A percentile compares a stretch with the other conserved stretches of the same genome.
Evolutionary conservation across 23 red algal genomes (phyloP).

Genomic region (Gracilaria domingensis): DNA sequence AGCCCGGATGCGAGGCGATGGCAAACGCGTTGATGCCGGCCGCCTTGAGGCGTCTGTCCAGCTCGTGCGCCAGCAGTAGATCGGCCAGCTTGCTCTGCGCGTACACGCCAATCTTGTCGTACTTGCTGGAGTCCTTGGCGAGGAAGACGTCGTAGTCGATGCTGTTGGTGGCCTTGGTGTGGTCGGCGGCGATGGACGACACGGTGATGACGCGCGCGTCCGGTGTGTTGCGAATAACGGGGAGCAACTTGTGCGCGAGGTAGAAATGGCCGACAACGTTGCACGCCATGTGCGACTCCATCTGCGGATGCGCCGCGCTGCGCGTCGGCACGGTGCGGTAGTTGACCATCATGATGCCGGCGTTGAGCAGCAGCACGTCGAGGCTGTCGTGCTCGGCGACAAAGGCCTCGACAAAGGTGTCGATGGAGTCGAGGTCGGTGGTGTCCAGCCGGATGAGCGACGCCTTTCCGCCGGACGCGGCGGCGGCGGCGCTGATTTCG

Average conservation of each 20-base stretch:
- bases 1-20: constrained; percentile 14
- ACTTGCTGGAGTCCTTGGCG: neutral
- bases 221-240: neutral
- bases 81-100: neutral
- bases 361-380: constrained; percentile 21
- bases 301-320: neutral
- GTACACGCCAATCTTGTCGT: neutral
- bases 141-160: constrained; percentile 29
- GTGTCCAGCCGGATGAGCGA: neutral
- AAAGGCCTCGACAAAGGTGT: neutral
- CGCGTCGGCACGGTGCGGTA: neutral
- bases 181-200: constrained; percentile 8
- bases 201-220: constrained; percentile 17
- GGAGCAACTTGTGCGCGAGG: neutral
- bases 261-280: constrained; percentile 26
- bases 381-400: neutral
- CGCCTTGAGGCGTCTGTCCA: neutral
- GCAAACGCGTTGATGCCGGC: neutral
- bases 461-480: neutral
- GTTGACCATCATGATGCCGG: constrained; percentile 25
- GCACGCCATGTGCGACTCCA: constrained; percentile 1
- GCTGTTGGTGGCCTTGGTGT: neutral
- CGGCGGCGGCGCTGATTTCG: neutral
- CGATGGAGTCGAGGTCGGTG: constrained; percentile 17
- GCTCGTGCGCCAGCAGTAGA: constrained; percentile 1